Conservation (phyloP, 306 rosid genomes). For the Prunus mume region DNA sequence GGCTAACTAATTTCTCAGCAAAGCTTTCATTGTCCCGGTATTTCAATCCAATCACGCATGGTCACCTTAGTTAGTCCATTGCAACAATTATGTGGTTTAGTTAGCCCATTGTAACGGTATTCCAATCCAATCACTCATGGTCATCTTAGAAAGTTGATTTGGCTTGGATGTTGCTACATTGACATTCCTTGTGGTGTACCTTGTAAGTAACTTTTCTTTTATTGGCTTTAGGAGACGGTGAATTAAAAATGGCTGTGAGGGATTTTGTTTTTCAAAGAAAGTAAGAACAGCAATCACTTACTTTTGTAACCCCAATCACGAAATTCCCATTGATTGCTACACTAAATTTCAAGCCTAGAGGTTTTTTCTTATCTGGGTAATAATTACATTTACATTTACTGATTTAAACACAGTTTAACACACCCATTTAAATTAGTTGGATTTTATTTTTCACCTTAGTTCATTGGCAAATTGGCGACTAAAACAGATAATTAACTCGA, state of each 20-base stretch:
- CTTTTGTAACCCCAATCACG: not conserved
- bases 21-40: not conserved
- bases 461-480: not conserved
- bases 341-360: not conserved
- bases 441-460: not conserved
- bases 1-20: not conserved
- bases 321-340: not conserved
- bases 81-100: too few species aligned
- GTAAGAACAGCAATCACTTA: not conserved
- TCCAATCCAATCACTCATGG: too few species aligned
- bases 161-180: too few species aligned
- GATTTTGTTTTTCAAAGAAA: not conserved
- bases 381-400: not conserved
- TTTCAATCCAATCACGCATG: too few species aligned
- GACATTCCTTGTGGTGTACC: too few species aligned
- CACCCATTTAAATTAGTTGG: not conserved
- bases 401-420: not conserved
- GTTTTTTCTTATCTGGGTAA: not conserved
- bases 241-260: not conserved
- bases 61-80: too few species aligned
- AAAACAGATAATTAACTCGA: not conserved
- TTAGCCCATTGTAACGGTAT: too few species aligned
- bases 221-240: not conserved
- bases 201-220: too few species aligned
- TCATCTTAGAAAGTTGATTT: too few species aligned